Evolutionary conservation across 495 filamentous ascomycete species (phyloP).

Genomic region (Hypoxylon cercidicola): DNA sequence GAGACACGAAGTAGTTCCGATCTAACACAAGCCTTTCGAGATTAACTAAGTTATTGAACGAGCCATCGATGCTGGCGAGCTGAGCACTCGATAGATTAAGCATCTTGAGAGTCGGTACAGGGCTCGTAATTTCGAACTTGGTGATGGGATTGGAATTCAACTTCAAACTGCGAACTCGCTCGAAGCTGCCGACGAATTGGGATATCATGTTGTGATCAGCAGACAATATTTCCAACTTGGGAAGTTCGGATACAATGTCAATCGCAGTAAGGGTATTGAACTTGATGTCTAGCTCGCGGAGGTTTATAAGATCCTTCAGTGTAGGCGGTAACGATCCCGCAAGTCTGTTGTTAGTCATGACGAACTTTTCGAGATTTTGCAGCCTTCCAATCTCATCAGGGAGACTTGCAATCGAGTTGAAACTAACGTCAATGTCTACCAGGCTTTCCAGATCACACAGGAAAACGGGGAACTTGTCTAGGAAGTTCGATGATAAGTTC

Average conservation of each 20-base stretch:
- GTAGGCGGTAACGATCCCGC: conserved; percentile 75
- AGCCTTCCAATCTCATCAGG: conserved; percentile 82
- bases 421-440: conserved; percentile 95
- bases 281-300: conserved; percentile 92
- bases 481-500: conserved; percentile 91
- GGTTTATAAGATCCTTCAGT: conserved; percentile 74
- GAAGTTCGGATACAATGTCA: conserved; percentile 82
- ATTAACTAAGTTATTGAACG: conserved; percentile 88
- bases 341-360: conserved; percentile 94
- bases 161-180: conserved; percentile 81
- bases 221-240: conserved; percentile 84
- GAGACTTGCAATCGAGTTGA: conserved; percentile 84
- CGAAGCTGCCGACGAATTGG: conserved; percentile 85
- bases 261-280: conserved; percentile 91
- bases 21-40: conserved; percentile 88
- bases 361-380: conserved; percentile 82
- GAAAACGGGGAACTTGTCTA: conserved; percentile 84
- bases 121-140: conserved; percentile 81
- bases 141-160: conserved; percentile 94
- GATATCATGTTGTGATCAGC: conserved; percentile 92
- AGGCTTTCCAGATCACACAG: conserved; percentile 83
- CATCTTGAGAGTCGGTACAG: conserved; percentile 81
- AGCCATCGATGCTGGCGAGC: conserved; percentile 83
- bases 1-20: conserved; percentile 92
- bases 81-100: conserved; percentile 90